These are phyloP conservation scores for Trichophyton mentagrophytes DNA, from an alignment of 2,329 filamentous ascomycete genomes.

Conservation along the genomic window DNA sequence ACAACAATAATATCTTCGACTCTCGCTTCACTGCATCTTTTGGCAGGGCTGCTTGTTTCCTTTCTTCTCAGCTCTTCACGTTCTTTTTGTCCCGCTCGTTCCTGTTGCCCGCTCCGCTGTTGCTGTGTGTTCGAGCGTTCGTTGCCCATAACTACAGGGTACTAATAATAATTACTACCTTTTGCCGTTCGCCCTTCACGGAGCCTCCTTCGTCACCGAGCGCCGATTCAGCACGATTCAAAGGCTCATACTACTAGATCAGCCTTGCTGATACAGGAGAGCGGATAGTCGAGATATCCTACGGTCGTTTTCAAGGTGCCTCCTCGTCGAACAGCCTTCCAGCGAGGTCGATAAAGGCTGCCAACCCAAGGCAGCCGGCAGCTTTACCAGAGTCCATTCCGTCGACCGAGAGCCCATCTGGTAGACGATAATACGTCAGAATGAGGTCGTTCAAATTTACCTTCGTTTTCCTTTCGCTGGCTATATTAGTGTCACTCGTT, in stretches of 20 bases:
- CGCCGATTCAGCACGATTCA: not conserved
- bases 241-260: not conserved
- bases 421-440: slow-evolving; percentile 10
- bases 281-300: not conserved
- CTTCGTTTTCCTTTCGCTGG: slow-evolving; percentile 23
- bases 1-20: not conserved
- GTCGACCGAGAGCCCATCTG: not conserved
- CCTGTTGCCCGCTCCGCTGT: not conserved
- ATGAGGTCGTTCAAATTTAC: slow-evolving; percentile 25
- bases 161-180: not conserved
- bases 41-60: not conserved
- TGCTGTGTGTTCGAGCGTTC: slow-evolving; percentile 1
- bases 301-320: not conserved
- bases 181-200: not conserved
- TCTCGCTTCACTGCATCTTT: not conserved
- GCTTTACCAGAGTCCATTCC: not conserved
- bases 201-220: not conserved
- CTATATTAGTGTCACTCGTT: slow-evolving; percentile 22
- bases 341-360: not conserved
- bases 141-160: not conserved
- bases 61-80: not conserved
- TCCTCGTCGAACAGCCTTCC: not conserved
- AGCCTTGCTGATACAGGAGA: not conserved
- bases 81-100: not conserved
- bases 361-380: not conserved